Evolutionary conservation across 2,329 filamentous ascomycete species (phyloP).

Genomic region (Cladorrhinum sp.): DNA sequence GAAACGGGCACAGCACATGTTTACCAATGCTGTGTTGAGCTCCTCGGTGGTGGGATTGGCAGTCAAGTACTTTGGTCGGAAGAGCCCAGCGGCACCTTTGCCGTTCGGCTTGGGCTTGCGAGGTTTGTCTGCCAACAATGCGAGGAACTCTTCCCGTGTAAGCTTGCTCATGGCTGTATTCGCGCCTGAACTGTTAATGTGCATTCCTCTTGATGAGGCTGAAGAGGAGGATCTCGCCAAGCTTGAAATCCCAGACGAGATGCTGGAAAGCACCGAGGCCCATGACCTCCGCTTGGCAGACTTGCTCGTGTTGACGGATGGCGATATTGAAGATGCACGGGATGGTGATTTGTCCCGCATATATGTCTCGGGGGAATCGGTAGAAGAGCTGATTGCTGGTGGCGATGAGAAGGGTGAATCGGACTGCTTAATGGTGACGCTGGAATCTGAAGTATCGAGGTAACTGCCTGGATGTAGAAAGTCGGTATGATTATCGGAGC

Average conservation of each 20-base stretch:
- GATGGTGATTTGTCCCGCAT: slow-evolving; percentile 25
- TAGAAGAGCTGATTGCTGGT: slow-evolving; percentile 16
- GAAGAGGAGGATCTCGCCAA: slow-evolving; percentile 28
- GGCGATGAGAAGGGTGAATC: slow-evolving; percentile 24
- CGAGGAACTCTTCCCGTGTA: slow-evolving; percentile 27
- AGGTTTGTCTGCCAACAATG: slow-evolving; percentile 26
- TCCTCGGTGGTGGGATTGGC: slow-evolving; percentile 25
- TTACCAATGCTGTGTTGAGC: slow-evolving; percentile 25
- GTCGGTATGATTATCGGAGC: background rate
- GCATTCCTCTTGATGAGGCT: slow-evolving; percentile 25
- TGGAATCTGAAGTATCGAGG: slow-evolving; percentile 10
- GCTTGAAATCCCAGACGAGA: slow-evolving; percentile 28
- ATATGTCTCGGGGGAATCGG: slow-evolving; percentile 18
- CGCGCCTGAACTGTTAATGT: slow-evolving; percentile 19
- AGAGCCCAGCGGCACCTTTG: slow-evolving; percentile 15
- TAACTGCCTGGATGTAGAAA: slow-evolving; percentile 1
- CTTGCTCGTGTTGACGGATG: slow-evolving; percentile 19
- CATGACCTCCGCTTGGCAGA: slow-evolving; percentile 28
- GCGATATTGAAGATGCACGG: slow-evolving; percentile 21
- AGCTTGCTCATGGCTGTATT: slow-evolving; percentile 27
- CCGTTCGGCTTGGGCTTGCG: slow-evolving; percentile 13
- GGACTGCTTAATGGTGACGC: slow-evolving; percentile 17
- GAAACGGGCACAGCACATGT: slow-evolving; percentile 25
- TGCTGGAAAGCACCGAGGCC: slow-evolving; percentile 29
- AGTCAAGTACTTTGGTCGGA: slow-evolving; percentile 24